phyloP scores from a whole-genome alignment of 192 early-diverging fungal genomes.

The Rhizophagus clarus region DNA sequence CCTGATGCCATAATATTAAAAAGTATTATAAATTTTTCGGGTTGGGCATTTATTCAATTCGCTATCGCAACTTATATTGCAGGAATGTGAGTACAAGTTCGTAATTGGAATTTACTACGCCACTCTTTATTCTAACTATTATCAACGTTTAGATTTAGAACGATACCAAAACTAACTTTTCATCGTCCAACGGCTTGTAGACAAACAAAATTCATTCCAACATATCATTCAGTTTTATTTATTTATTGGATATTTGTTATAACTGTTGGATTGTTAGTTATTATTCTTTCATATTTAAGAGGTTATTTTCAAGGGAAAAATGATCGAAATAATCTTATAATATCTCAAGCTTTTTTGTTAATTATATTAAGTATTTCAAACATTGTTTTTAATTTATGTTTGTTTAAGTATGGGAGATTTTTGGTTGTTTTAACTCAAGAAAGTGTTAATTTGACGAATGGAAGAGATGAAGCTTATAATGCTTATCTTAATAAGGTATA shows the following conservation, averaged over 20 bases:
- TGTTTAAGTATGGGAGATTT: not conserved
- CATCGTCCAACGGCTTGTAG: not conserved
- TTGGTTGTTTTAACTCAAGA: not conserved
- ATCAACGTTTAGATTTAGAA: slow-evolving; percentile 10
- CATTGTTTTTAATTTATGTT: not conserved
- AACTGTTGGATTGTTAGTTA: not conserved
- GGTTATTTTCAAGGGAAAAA: not conserved
- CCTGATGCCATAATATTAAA: too few species aligned
- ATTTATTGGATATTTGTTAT: not conserved
- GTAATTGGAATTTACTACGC: not conserved
- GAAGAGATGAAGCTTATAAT: too few species aligned
- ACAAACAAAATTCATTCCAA: not conserved
- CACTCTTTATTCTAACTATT: not conserved
- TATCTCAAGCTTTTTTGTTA: not conserved
- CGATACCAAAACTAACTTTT: not conserved
- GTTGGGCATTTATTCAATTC: not conserved
- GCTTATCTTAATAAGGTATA: too few species aligned
- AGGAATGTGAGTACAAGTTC: not conserved
- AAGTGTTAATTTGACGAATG: too few species aligned
- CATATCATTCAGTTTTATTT: not conserved
- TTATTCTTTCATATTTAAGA: not conserved
- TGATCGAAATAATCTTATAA: not conserved
- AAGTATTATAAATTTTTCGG: too few species aligned
- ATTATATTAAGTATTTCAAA: not conserved
- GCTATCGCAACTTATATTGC: not conserved